Evolutionary conservation across 1,139 yeast species (phyloP), one percentile per base, ranked within the genome.

Genomic region (Suhomyces kunorum): DNA sequence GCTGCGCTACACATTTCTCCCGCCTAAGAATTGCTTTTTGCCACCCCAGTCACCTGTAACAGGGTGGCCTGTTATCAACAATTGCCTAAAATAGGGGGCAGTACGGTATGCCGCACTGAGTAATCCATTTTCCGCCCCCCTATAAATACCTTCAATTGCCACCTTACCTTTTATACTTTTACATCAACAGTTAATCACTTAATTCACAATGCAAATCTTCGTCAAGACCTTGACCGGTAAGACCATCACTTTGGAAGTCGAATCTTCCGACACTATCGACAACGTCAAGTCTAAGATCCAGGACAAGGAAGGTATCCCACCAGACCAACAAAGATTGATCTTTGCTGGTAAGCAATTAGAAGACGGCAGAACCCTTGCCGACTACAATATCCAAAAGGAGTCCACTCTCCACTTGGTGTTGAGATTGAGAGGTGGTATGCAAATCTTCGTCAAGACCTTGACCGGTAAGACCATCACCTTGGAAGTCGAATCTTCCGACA

Each of bases 401-500:
- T 79, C 84, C 19, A 79, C 84, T 25, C 45, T 58, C 13, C 63
- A 58, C 58, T 57, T 58, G 56, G 63, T 58, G 25, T 52, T 58
- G 36, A 56, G 63, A 55, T 56, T 58, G 55, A 57, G 63, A 55
- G 63, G 63, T 50, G 63, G 62, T 45, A 50, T 47, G 51, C 51
- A 53, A 42, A 53, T 50, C 36, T 83, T 83, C 72, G 90, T 84
- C 71, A 84, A 84, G 78, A 84, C 92, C 66, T 74, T 84, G 68
- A 84, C 92, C 57, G 92, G 92, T 68, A 84, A 84, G 81, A 84
- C 94, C 71, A 85, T 86, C 75, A 87, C 95, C 73, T 83, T 87
- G 65, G 95, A 87, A 80, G 95, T 87, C 63, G 95, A 87, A 78
- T 85, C 95, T 60, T 83, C 92, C 58, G 95, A 87, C 81, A 86